Evolutionary conservation across 2,329 filamentous ascomycete species (phyloP), one percentile per base, ranked within the genome.

Genomic region (Penicillium decumbens): DNA sequence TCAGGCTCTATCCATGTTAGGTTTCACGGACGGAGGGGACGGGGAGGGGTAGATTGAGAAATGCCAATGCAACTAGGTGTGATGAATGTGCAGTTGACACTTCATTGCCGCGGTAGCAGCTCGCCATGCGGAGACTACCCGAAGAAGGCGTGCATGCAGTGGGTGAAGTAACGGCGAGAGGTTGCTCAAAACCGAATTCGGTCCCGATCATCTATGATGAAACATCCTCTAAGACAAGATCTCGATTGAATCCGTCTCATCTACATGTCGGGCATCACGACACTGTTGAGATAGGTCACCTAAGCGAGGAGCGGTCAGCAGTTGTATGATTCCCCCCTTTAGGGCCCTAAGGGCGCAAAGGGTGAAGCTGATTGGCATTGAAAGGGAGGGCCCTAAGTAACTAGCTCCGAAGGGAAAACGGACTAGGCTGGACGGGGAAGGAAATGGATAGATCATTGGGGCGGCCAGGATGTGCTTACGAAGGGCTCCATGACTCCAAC

Each of bases 401-500:
- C 53, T 58, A 57, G 57, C 57, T 60, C 49, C 57, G 51, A 57
- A 59, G 43, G 53, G 50, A 55, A 59, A 61, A 41, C 33, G 39
- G 52, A 40, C 57, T 60, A 60, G 53, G 55, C 50, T 40, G 38
- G 38, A 24, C 23, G 5, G 24, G 38, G 38, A 23, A 23, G 13
- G 37, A 40, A 27, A 27, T 27, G 20, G 38, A 27, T 27, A 40
- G 30, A 45, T 51, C 49, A 52, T 51, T 51, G 55, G 57, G 57
- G 43, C 28, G 25, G 58, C 54, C 54, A 55, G 58, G 53, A 50
- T 40, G 46, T 25, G 50, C 88, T 85, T 74, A 95, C 89, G 74
- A 92, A 95, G 37, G 84, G 84, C 54, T 83, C 82, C 79, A 95
- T 80, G 44, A 81, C 77, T 28, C 76, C 74, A 56, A 95, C 73